These are phyloP conservation scores for Porcisia deanei DNA, from an alignment of 208 protist species.

Conservation along the genomic window DNA sequence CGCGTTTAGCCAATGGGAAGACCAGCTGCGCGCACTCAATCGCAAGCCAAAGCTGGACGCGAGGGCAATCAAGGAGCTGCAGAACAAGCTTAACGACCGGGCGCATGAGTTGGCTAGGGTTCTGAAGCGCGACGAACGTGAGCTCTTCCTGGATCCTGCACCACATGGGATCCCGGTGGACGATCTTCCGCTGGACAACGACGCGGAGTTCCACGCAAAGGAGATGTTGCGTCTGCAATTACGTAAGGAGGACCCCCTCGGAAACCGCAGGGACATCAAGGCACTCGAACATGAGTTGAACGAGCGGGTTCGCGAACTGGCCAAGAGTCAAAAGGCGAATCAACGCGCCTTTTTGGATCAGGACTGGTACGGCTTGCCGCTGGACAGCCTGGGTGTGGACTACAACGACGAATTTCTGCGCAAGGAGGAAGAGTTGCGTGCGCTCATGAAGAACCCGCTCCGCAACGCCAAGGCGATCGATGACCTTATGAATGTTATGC, in stretches of 20 bases:
- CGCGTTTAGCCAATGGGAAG: constrained; percentile 50
- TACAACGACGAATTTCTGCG: constrained; percentile 51
- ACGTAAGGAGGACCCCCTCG: constrained; percentile 47
- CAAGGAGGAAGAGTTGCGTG: constrained; percentile 56
- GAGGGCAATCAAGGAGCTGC: constrained; percentile 38
- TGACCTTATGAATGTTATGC: constrained; percentile 50
- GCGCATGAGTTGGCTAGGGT: constrained; percentile 63
- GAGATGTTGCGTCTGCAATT: constrained; percentile 61
- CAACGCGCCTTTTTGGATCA: constrained; percentile 62
- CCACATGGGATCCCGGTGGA: constrained; percentile 56
- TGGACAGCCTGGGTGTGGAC: constrained; percentile 68
- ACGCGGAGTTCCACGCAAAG: constrained; percentile 55
- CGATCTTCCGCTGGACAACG: constrained; percentile 67
- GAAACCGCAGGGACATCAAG: constrained; percentile 42
- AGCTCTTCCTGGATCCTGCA: constrained; percentile 64
- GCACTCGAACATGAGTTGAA: constrained; percentile 69
- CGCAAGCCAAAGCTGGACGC: constrained; percentile 46
- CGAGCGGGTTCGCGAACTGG: constrained; percentile 55
- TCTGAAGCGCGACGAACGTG: constrained; percentile 71
- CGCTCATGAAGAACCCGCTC: constrained; percentile 55
- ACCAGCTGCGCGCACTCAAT: constrained; percentile 62
- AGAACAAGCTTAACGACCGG: constrained; percentile 55
- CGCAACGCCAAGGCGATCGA: constrained; percentile 50
- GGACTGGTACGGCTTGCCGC: constrained; percentile 65
- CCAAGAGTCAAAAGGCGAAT: constrained; percentile 35